phyloP scores from a whole-genome alignment of 805 yeast species.

The Metschnikowia dekortorum region DNA sequence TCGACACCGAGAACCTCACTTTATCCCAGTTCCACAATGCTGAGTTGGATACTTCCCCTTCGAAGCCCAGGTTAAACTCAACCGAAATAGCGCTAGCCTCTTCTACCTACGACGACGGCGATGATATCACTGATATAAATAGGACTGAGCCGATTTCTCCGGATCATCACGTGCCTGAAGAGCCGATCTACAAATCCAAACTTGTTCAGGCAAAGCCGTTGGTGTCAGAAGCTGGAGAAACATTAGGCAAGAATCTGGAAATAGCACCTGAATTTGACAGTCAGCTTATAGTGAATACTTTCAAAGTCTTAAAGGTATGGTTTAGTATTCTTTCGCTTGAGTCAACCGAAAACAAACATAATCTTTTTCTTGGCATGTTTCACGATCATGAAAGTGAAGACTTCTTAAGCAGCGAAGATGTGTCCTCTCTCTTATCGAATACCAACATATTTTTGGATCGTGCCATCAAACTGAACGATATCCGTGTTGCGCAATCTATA shows the following conservation, averaged over 20 bases:
- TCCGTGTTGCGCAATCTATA: slow-evolving; percentile 16
- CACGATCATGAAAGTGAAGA: slow-evolving; percentile 16
- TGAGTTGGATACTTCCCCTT: not conserved
- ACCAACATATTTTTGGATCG: slow-evolving; percentile 17
- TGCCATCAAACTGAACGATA: slow-evolving; percentile 10
- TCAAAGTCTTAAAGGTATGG: slow-evolving; percentile 21
- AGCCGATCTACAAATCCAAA: no score
- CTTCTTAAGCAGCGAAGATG: slow-evolving; percentile 12
- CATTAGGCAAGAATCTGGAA: not conserved
- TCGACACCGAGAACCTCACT: not conserved
- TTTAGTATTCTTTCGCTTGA: slow-evolving; percentile 16
- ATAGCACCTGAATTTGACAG: not conserved
- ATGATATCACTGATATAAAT: slow-evolving; percentile 12
- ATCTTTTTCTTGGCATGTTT: slow-evolving; percentile 18
- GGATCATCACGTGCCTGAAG: not conserved
- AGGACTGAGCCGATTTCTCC: not conserved
- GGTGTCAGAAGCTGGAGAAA: not conserved
- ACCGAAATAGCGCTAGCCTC: not conserved
- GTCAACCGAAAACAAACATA: slow-evolving; percentile 5
- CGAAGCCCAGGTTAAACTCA: not conserved
- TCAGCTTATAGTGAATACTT: slow-evolving; percentile 12
- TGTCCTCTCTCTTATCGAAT: slow-evolving; percentile 15
- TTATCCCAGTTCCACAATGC: not conserved
- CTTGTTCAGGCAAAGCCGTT: not conserved
- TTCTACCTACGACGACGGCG: slow-evolving; percentile 17